Conservation (phyloP, 441 rosid species). For the Gossypium aridum region DNA sequence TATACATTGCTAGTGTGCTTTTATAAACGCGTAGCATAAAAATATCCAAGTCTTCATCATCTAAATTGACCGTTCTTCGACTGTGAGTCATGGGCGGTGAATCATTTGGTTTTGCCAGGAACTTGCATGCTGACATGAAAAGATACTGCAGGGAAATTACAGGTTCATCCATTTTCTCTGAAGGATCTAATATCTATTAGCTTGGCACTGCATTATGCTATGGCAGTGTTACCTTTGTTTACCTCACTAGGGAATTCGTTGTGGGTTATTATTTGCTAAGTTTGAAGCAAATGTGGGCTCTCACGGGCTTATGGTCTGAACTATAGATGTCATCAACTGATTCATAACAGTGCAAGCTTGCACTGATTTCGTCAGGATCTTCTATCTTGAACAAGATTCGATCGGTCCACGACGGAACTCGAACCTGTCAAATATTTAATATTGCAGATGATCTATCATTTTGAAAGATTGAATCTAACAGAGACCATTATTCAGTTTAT, state of each 20-base stretch:
- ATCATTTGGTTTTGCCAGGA: neutral
- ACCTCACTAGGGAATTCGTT: neutral
- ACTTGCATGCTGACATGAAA: neutral
- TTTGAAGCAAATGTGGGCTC: constrained; percentile 55
- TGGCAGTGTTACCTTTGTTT: neutral
- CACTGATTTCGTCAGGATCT: constrained; percentile 28
- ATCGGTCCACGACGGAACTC: constrained; percentile 79
- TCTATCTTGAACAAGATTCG: constrained; percentile 58
- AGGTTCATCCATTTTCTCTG: neutral
- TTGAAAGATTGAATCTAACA: neutral
- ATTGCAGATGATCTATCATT: neutral
- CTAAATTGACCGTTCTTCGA: neutral
- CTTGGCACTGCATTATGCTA: no score
- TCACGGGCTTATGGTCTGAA: constrained; percentile 73
- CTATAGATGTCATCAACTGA: constrained; percentile 51
- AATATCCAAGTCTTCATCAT: neutral
- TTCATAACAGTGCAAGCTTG: constrained; percentile 44
- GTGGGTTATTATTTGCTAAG: neutral
- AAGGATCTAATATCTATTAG: no score
- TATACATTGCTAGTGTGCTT: neutral
- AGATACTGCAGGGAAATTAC: neutral
- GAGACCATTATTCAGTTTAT: constrained; percentile 6
- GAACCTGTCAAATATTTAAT: constrained; percentile 25
- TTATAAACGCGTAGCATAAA: neutral
- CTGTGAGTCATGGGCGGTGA: neutral